Base-by-base conservation (phyloP, 1,284 basidiomycete species). In the Irpex sp. region DNA sequence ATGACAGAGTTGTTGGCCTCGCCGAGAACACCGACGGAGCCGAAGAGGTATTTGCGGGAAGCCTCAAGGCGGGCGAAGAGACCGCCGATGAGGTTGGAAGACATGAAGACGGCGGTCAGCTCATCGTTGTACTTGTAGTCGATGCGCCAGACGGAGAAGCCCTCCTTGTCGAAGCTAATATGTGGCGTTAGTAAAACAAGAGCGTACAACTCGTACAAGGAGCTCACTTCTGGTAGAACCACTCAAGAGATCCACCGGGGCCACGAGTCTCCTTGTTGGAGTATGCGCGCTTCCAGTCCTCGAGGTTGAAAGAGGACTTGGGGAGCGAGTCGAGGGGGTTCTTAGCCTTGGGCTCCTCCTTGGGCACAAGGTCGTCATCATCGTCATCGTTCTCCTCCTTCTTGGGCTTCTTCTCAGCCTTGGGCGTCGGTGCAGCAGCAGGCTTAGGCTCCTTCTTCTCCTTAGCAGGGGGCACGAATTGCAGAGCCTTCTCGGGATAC, bases 101-200 rank as follows among this genome's bases (percentile, higher is more conserved):
- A 95, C 95, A 94, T 97, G 86, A 95, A 97, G 62, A 85, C 84
- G 77, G 89, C 87, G 49, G 94, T 96, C 68, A 99, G 89, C 81
- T 98, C 97, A 33, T 90, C 84, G 80, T 93, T 94, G 88, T 98
- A 98, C 84, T 97, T 95, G 91, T 94, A 98, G 83, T 95, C 92
- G 63, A 95, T 87, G 67, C 89, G 85, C 92, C 92, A 97, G 75
- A 92, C 77, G 66, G 95, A 97, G 89, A 90, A 98, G 57, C 96
- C 96, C 68, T 92, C 87, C 66, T 85, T 78, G 83, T 98, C 96
- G 77, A 88, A 95, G 84, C 95, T 94, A 72, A 66, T 62, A 47
- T 4, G 2, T 26, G 65, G 68, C n/a, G 4, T 43, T 64, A 21
- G 68, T 63, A 15, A 9, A 15, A 6, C 4, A 54, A 36, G 19